phyloP scores from a whole-genome alignment of 371 early-diverging fungal genomes.

The Caulochytrium protostelioides region DNA sequence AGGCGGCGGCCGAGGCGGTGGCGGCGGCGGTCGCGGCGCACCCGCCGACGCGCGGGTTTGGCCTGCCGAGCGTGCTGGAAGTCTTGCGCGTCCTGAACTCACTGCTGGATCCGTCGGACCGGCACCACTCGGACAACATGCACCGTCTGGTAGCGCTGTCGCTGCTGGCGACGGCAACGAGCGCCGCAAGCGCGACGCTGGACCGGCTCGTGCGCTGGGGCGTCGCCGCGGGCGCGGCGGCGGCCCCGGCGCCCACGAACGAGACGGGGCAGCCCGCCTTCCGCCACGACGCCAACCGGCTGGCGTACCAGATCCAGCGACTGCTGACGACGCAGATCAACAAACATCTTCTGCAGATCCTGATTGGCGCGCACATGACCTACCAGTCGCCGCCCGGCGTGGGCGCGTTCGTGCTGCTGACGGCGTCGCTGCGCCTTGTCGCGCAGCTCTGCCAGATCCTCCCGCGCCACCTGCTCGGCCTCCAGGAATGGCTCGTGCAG shows the following conservation, averaged over 20 bases:
- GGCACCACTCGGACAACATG: constrained; percentile 80
- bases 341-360: constrained; percentile 10
- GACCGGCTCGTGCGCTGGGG: background rate
- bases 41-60: too few species aligned
- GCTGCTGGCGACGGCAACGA: constrained; percentile 32
- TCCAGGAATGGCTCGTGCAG: constrained; percentile 54
- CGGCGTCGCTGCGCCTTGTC: constrained; percentile 39
- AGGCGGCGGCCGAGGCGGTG: background rate
- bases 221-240: background rate
- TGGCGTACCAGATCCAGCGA: constrained; percentile 4
- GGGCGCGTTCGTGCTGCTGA: constrained; percentile 34
- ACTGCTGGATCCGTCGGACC: constrained; percentile 68
- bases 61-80: constrained; percentile 69
- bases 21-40: too few species aligned
- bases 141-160: constrained; percentile 56
- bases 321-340: background rate
- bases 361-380: constrained; percentile 31
- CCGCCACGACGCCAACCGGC: background rate
- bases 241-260: background rate
- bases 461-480: constrained; percentile 42
- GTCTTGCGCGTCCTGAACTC: constrained; percentile 70
- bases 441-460: constrained; percentile 49
- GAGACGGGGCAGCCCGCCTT: background rate
- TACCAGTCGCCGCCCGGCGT: constrained; percentile 13
- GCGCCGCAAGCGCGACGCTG: background rate